phyloP scores from a whole-genome alignment of 139 green algal species.

The Eudorina sp. region DNA sequence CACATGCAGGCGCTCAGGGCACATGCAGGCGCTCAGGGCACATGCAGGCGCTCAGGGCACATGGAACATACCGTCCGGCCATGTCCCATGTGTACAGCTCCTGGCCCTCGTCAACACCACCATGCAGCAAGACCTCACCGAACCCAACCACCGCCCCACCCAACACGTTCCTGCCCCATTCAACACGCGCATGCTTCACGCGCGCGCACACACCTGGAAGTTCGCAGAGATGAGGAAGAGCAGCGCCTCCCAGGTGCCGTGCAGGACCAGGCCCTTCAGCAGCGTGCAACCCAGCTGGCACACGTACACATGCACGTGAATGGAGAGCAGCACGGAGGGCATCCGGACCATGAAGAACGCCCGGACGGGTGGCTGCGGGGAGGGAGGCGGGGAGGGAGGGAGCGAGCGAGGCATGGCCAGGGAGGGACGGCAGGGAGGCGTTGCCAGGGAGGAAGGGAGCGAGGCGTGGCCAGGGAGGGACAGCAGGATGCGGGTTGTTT shows the following conservation, averaged over 20 bases:
- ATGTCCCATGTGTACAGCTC: too few species aligned
- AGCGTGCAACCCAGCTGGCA: neutral
- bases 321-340: constrained; percentile 20
- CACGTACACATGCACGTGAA: constrained; percentile 13
- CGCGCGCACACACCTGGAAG: neutral
- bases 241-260: neutral
- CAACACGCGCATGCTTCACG: too few species aligned
- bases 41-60: too few species aligned
- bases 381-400: neutral
- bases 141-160: too few species aligned
- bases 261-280: neutral
- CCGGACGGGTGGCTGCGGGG: constrained; percentile 8
- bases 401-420: neutral
- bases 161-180: too few species aligned
- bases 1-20: too few species aligned
- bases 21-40: too few species aligned
- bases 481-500: too few species aligned
- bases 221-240: neutral
- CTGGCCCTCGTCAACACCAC: too few species aligned
- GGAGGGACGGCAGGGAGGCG: neutral
- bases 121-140: neutral
- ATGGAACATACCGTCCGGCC: too few species aligned
- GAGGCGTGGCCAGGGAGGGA: neutral
- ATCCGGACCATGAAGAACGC: constrained; percentile 2
- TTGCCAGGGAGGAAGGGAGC: neutral